phyloP scores from a whole-genome alignment of 2,329 filamentous ascomycete species.

The Rugonectria rugulosa region DNA sequence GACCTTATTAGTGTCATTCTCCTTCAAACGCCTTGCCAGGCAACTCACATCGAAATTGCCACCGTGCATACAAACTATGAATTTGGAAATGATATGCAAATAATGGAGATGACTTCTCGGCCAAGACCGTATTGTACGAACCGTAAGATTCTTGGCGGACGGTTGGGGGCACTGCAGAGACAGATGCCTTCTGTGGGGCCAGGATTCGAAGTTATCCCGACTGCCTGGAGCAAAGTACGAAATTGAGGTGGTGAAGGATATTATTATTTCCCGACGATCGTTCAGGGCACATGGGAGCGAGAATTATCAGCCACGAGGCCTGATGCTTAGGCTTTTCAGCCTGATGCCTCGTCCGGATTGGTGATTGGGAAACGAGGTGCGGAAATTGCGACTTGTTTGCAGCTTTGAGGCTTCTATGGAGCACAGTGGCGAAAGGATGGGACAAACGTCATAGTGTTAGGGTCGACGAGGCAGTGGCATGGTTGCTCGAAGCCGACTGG shows the following conservation, averaged over 20 bases:
- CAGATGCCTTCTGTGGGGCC: constrained; percentile 7
- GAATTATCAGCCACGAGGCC: no score
- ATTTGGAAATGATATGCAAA: background rate
- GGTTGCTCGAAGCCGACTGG: constrained; percentile 8
- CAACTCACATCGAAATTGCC: background rate
- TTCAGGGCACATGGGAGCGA: no score
- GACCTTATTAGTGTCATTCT: no score
- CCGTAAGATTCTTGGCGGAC: background rate
- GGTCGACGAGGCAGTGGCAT: background rate
- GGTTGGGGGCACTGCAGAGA: background rate
- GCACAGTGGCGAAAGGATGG: no score
- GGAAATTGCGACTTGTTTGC: no score
- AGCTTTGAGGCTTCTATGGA: no score
- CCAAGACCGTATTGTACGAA: background rate
- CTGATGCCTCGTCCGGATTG: no score
- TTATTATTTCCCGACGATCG: no score
- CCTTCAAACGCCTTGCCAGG: background rate
- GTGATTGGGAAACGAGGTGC: no score
- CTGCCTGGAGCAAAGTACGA: background rate
- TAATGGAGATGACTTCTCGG: background rate
- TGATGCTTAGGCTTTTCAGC: no score
- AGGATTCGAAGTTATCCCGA: constrained; percentile 4
- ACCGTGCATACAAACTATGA: no score
- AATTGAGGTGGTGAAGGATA: constrained; percentile 4
- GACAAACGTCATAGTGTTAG: background rate